Evolutionary conservation across 768 basidiomycete species (phyloP), one percentile per base, ranked within the genome.

Genomic region (Auricularia cornea): DNA sequence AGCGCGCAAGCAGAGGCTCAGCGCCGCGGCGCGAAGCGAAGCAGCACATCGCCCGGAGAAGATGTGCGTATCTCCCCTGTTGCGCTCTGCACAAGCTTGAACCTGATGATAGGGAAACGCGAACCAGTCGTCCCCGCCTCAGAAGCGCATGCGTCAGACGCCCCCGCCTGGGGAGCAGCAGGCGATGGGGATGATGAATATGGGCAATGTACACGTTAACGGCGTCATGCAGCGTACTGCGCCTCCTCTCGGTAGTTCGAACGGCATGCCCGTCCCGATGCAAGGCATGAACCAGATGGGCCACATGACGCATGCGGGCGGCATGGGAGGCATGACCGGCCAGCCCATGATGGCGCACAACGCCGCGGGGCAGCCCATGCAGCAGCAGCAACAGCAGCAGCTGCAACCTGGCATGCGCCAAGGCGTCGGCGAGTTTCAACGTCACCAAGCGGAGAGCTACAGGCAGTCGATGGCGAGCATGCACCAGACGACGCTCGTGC

Each of bases 41-140:
- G 64, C 64, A 77, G 74, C 65, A 74, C 72, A 31, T 77, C 74
- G 32, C 76, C 74, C 14, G 73, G 71, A 40, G 72, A 72, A 38
- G 74, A 74, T 65, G 74, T 74, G 64, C 64, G 72, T 60, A 26
- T 63, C 30, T 57, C 32, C 52, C 11, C 16, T 63, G 51, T 41
- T 54, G 3, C 20, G 29, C 3, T 59, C 54, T 32, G 35, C 59
- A n/a, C 59, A n/a, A 41, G 26, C 62, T 44, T 20, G 41, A 60
- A 44, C 33, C 60, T 66, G 57, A 44, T 44, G 33, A 30, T 61
- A 48, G 44, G 44, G 23, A 8, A 68, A 73, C 48, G 67, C 70
- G 57, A 74, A 70, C 54, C 71, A 76, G 1, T 68, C 72, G 30
- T 74, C 75, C 12, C 73, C 75, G 6, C 73, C 70, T 2, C 72